Conservation (phyloP, 2,329 filamentous ascomycete species). For the Paecilomyces dactylethromorphus region DNA sequence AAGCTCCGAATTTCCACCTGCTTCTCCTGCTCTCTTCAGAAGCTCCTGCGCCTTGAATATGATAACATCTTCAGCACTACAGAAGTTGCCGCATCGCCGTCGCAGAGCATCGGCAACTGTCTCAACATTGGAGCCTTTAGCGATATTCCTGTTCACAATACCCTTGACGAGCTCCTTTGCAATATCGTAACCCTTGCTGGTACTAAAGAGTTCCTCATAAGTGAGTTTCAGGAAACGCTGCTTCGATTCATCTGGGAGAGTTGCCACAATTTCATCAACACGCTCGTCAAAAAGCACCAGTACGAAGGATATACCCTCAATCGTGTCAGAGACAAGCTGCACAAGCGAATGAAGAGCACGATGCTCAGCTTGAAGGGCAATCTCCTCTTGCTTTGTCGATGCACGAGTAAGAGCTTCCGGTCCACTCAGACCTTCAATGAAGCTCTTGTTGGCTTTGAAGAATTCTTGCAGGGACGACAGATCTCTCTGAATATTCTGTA, state of each 20-base stretch:
- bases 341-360: conserved; percentile 83
- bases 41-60: conserved; percentile 98
- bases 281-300: conserved; percentile 91
- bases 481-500: conserved; percentile 72
- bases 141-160: conserved; percentile 96
- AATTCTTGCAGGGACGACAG: conserved; percentile 75
- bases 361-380: conserved; percentile 88
- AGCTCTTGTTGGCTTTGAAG: conserved; percentile 76
- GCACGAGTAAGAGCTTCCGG: conserved; percentile 76
- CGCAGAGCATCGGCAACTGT: conserved; percentile 93
- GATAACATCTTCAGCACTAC: conserved; percentile 91
- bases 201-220: conserved; percentile 81
- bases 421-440: conserved; percentile 90
- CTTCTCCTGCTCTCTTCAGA: conserved; percentile 78
- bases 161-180: conserved; percentile 94
- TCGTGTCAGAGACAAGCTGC: conserved; percentile 79
- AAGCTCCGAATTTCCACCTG: conserved; percentile 65
- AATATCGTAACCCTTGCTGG: conserved; percentile 71
- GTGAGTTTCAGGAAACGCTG: conserved; percentile 69
- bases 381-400: conserved; percentile 78
- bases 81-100: conserved; percentile 91
- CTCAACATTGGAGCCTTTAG: conserved; percentile 93
- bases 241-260: conserved; percentile 64
- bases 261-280: conserved; percentile 76
- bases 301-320: conserved; percentile 94